Evolutionary conservation across 2,329 filamentous ascomycete genomes (phyloP).

Genomic region (Beauveria scarabaeidicola): DNA sequence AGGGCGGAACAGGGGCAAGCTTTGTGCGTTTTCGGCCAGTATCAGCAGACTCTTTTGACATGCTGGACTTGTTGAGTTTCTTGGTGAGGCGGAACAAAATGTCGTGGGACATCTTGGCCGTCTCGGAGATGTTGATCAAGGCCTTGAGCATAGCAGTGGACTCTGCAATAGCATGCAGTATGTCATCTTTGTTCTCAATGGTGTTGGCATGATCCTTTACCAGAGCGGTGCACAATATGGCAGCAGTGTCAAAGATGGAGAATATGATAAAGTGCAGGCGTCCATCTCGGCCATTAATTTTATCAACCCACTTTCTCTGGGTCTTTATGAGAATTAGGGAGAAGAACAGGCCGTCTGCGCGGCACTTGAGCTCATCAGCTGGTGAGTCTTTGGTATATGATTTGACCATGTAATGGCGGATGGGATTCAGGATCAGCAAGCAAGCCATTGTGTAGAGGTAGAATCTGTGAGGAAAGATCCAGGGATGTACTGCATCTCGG

Average conservation of each 20-base stretch:
- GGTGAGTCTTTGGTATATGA: constrained; percentile 20
- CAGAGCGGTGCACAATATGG: constrained; percentile 40
- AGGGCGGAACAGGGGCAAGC: background rate
- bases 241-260: constrained; percentile 41
- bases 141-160: constrained; percentile 25
- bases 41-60: background rate
- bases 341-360: constrained; percentile 32
- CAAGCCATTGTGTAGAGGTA: constrained; percentile 36
- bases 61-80: constrained; percentile 18
- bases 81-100: constrained; percentile 23
- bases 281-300: constrained; percentile 35
- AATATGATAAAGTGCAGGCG: constrained; percentile 45
- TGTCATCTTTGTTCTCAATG: constrained; percentile 25
- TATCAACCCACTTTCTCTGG: constrained; percentile 32
- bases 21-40: constrained; percentile 6
- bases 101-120: constrained; percentile 27
- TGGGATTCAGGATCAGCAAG: constrained; percentile 37
- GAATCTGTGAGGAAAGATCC: constrained; percentile 37
- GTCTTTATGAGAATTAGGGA: constrained; percentile 33
- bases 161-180: constrained; percentile 28
- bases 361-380: constrained; percentile 26
- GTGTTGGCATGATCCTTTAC: constrained; percentile 35
- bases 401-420: constrained; percentile 38
- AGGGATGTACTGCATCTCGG: constrained; percentile 30
- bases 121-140: constrained; percentile 24